Conservation (phyloP, 441 rosid genomes). For the Corymbia calophylla region DNA sequence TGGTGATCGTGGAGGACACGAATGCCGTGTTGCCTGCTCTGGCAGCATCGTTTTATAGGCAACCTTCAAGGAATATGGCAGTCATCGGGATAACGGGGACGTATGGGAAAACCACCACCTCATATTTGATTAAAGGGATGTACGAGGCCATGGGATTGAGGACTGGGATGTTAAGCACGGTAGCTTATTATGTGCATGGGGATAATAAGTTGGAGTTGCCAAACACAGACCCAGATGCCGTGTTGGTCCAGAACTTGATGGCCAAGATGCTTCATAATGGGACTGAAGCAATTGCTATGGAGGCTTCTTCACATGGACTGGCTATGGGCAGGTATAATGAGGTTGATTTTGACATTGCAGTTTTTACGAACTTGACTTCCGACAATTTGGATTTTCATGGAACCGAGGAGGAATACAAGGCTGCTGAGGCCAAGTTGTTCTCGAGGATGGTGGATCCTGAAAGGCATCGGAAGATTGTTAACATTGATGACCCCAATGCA, state of each 20-base stretch:
- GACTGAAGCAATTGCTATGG: slow-evolving; percentile 83
- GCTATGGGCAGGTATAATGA: slow-evolving; percentile 63
- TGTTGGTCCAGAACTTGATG: slow-evolving; percentile 83
- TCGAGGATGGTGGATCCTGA: slow-evolving; percentile 83
- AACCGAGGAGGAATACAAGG: slow-evolving; percentile 71
- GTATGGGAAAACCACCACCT: slow-evolving; percentile 66
- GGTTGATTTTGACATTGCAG: slow-evolving; percentile 85
- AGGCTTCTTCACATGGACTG: slow-evolving; percentile 70
- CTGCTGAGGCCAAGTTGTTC: slow-evolving; percentile 79
- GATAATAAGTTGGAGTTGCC: slow-evolving; percentile 59
- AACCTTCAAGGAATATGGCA: slow-evolving; percentile 72
- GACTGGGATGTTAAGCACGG: slow-evolving; percentile 77
- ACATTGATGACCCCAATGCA: slow-evolving; percentile 84
- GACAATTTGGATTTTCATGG: slow-evolving; percentile 56
- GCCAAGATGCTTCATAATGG: slow-evolving; percentile 94
- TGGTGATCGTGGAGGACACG: slow-evolving; percentile 89
- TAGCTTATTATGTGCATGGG: slow-evolving; percentile 66
- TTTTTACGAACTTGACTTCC: slow-evolving; percentile 63
- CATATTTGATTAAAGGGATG: slow-evolving; percentile 72
- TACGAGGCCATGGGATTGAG: slow-evolving; percentile 89
- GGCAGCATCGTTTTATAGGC: slow-evolving; percentile 74
- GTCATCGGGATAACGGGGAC: slow-evolving; percentile 84
- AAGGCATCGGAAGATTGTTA: slow-evolving; percentile 84
- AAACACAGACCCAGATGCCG: slow-evolving; percentile 57
- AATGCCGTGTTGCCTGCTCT: slow-evolving; percentile 65